Percentiles rank a stretch among this genome's conserved stretches.
Evolutionary conservation across 2,329 filamentous ascomycete genomes (phyloP).

Genomic region (Clonostachys rosea): DNA sequence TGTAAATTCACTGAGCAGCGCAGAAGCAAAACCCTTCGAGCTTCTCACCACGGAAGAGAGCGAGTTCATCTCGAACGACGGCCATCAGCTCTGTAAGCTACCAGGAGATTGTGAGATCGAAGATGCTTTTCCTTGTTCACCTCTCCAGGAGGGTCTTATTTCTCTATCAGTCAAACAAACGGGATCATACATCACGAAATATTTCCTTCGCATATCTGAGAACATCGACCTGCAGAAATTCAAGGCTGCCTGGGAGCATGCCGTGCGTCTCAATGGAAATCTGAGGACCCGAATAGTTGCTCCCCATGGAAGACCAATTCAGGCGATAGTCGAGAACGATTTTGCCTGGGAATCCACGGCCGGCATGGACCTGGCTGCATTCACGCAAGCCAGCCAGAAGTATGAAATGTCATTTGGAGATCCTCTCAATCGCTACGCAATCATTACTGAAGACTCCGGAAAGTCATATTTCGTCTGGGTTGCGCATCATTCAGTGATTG

Average conservation of each 20-base stretch:
- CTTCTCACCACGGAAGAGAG: background rate
- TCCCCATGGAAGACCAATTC: constrained; percentile 1
- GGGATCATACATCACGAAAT: constrained; percentile 24
- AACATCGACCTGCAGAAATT: constrained; percentile 11
- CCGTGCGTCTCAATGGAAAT: constrained; percentile 1
- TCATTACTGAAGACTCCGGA: background rate
- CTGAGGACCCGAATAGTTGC: constrained; percentile 5
- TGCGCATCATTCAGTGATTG: constrained; percentile 10
- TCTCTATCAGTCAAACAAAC: constrained; percentile 32
- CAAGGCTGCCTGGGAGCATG: constrained; percentile 15
- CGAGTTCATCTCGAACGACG: background rate
- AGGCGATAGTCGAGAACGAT: constrained; percentile 2
- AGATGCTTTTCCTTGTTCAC: constrained; percentile 43
- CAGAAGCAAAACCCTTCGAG: background rate
- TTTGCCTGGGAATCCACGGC: background rate
- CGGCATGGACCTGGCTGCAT: background rate
- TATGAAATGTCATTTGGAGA: constrained; percentile 5
- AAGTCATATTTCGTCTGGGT: constrained; percentile 11
- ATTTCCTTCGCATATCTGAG: constrained; percentile 10
- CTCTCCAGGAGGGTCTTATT: constrained; percentile 43
- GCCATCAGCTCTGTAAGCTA: background rate
- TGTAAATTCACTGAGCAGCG: background rate
- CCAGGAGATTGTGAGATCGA: constrained; percentile 18
- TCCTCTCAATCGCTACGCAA: constrained; percentile 5
- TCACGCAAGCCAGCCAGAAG: background rate